These are phyloP conservation scores for Rhodofomes roseus DNA, from an alignment of 1,284 basidiomycete species.

Conservation along the genomic window DNA sequence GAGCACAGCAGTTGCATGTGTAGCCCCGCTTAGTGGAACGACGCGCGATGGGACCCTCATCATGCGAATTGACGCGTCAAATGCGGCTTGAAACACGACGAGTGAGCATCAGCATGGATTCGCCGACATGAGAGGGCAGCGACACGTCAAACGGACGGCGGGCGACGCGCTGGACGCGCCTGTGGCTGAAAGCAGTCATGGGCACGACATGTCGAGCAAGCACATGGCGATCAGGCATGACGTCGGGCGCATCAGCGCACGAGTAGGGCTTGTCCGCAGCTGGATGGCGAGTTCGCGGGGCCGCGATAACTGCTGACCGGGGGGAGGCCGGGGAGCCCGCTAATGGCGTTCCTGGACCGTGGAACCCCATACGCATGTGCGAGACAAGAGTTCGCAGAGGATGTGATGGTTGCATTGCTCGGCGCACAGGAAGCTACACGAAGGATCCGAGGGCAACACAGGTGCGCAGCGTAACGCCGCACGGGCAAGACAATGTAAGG, in stretches of 20 bases:
- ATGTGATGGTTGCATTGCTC: neutral
- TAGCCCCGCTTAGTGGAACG: neutral
- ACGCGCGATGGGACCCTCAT: neutral
- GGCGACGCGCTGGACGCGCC: conserved; percentile 12
- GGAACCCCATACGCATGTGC: neutral
- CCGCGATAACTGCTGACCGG: neutral
- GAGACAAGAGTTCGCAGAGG: neutral
- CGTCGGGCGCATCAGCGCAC: conserved; percentile 16
- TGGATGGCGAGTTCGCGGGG: neutral
- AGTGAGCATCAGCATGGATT: neutral
- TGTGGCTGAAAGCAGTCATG: conserved; percentile 18
- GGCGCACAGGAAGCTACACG: neutral
- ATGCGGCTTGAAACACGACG: neutral
- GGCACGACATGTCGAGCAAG: neutral
- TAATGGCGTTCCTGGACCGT: neutral
- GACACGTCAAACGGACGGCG: neutral
- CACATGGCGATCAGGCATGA: conserved; percentile 15
- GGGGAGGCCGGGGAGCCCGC: neutral
- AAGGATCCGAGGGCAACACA: neutral
- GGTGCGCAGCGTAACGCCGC: neutral
- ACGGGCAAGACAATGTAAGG: neutral
- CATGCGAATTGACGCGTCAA: neutral
- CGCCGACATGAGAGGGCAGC: neutral
- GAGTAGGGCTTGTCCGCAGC: neutral
- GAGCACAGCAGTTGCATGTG: neutral